Conservation (phyloP, 169 alveolate species). For the Plasmodium adleri region DNA sequence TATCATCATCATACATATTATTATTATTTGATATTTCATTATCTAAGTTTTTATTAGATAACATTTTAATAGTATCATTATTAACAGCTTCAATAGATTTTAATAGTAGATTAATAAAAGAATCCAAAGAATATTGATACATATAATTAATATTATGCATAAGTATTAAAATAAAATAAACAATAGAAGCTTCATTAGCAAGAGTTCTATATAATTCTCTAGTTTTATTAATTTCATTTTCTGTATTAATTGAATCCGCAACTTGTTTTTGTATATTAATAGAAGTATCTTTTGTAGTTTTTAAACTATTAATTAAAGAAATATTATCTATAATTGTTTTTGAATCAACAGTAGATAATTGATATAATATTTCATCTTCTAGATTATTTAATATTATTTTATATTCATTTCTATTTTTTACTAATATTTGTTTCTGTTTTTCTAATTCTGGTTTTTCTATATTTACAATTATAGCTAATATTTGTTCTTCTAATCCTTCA, state of each 20-base stretch:
- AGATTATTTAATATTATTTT: conserved; percentile 93
- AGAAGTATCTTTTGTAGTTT: conserved; percentile 94
- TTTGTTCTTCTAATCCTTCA: conserved; percentile 97
- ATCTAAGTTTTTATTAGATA: conserved; percentile 4
- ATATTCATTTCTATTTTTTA: conserved; percentile 94
- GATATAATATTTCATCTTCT: conserved; percentile 93
- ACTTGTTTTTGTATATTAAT: conserved; percentile 92
- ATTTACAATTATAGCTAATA: conserved; percentile 95
- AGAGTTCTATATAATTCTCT: conserved; percentile 97
- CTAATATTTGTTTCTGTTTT: conserved; percentile 93
- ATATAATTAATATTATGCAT: conserved; percentile 95
- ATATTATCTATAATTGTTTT: conserved; percentile 94
- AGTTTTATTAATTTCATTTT: conserved; percentile 92
- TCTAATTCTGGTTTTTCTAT: conserved; percentile 97
- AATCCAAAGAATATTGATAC: conserved; percentile 97
- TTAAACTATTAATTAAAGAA: conserved; percentile 93
- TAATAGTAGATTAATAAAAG: conserved; percentile 92
- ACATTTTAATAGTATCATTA: conserved; percentile 77
- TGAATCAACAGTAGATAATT: conserved; percentile 96
- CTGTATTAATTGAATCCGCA: conserved; percentile 90
- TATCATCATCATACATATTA: conserved; percentile 85
- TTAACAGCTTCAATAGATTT: conserved; percentile 85
- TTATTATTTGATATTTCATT: conserved; percentile 87
- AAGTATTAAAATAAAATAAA: conserved; percentile 94
- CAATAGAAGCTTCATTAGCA: conserved; percentile 97